A percentile compares a stretch with the other conserved stretches of the same genome.
phyloP scores from a whole-genome alignment of 208 protist genomes.

The Crithidia brevicula region DNA sequence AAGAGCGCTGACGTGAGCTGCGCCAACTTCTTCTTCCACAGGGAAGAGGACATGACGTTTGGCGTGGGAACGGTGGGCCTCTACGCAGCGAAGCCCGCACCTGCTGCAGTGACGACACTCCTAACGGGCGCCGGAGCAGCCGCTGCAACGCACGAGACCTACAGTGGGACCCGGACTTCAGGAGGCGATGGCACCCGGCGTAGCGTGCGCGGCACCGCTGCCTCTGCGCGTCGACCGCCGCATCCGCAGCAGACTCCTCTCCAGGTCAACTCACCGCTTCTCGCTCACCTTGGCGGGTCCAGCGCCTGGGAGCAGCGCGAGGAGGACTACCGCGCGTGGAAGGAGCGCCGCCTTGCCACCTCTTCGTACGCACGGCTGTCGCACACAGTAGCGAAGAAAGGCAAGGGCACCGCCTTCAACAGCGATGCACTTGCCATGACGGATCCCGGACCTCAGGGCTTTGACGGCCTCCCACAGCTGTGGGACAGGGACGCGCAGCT shows the following conservation, averaged over 20 bases:
- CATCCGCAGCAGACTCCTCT: no score
- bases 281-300: not conserved
- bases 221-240: no score
- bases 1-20: constrained; percentile 21
- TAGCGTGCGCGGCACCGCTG: no score
- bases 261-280: not conserved
- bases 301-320: constrained; percentile 33
- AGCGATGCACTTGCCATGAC: constrained; percentile 3
- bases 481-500: constrained; percentile 15
- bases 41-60: constrained; percentile 28
- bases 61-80: constrained; percentile 65
- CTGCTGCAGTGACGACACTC: not conserved
- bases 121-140: not conserved
- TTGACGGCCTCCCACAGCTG: not conserved
- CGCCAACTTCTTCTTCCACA: constrained; percentile 41
- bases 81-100: constrained; percentile 27
- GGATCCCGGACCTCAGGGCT: not conserved
- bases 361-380: constrained; percentile 33
- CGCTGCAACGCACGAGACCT: no score
- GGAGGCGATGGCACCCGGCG: no score
- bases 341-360: constrained; percentile 17
- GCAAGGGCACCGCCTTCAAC: not conserved
- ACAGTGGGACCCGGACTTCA: no score
- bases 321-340: constrained; percentile 53
- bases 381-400: not conserved